phyloP scores from a whole-genome alignment of 768 basidiomycete genomes.

The Russula virescens region DNA sequence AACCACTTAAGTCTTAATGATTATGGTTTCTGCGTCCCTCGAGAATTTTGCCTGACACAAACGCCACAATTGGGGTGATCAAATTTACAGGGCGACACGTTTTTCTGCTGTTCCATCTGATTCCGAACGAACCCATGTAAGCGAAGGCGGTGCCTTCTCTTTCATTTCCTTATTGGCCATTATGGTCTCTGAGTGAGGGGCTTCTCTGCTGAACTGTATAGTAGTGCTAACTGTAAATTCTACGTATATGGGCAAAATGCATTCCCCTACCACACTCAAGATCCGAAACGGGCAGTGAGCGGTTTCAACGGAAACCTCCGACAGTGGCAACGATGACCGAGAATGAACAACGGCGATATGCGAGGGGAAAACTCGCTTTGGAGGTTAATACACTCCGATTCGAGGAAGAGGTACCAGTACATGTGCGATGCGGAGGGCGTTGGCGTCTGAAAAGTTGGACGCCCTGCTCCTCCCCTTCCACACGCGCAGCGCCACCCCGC shows the following conservation, averaged over 20 bases:
- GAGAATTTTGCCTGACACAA: not conserved
- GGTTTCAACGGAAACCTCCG: slow-evolving; percentile 15
- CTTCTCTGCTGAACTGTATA: not conserved
- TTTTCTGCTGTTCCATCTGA: not conserved
- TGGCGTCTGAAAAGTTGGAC: not conserved
- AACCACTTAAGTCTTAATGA: not conserved
- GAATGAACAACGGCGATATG: slow-evolving; percentile 16
- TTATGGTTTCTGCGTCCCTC: not conserved
- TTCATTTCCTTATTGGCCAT: not conserved
- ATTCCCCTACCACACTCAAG: not conserved
- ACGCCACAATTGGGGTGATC: slow-evolving; percentile 3
- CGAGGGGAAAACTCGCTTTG: not conserved
- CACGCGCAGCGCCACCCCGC: slow-evolving; percentile 6
- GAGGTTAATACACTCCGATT: no score
- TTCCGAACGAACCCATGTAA: not conserved
- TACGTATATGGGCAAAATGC: not conserved
- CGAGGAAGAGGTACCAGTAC: no score
- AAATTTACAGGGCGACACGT: not conserved
- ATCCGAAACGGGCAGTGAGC: not conserved
- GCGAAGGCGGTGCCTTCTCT: not conserved
- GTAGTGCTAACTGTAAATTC: not conserved
- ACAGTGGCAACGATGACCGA: not conserved
- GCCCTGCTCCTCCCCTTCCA: not conserved
- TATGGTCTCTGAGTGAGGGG: not conserved
- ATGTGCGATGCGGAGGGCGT: not conserved